Percentiles rank a stretch among this genome's conserved stretches.
Evolutionary conservation across 78 protist genomes (phyloP).

Genomic region (Creolimax fragrantissima): DNA sequence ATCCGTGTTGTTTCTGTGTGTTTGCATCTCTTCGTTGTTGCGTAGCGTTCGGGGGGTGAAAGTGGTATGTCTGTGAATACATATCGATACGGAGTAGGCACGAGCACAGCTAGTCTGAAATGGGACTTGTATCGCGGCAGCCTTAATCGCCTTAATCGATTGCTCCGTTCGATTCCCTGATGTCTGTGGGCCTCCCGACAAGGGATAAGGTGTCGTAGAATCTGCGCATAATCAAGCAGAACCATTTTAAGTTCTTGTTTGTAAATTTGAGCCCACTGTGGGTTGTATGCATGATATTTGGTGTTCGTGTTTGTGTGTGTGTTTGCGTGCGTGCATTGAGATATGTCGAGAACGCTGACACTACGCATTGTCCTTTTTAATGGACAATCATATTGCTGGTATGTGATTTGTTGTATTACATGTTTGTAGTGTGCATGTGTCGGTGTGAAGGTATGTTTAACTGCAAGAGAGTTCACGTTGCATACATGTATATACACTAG

Average conservation of each 20-base stretch:
- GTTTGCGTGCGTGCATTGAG: background rate
- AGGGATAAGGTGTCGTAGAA: background rate
- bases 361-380: background rate
- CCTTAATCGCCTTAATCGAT: too few relatives aligned
- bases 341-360: background rate
- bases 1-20: background rate
- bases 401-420: background rate
- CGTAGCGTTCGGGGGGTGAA: background rate
- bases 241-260: too few relatives aligned
- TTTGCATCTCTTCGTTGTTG: background rate
- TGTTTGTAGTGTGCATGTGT: background rate
- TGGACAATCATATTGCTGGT: background rate
- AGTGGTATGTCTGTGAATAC: background rate
- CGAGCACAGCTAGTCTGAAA: too few relatives aligned
- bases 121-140: too few relatives aligned
- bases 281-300: background rate
- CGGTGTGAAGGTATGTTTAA: background rate
- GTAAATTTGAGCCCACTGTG: background rate
- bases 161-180: too few relatives aligned
- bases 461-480: background rate
- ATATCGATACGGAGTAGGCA: too few relatives aligned
- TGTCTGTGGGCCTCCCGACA: background rate
- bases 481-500: too few relatives aligned
- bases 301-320: slow-evolving; percentile 4
- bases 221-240: background rate